phyloP scores from a whole-genome alignment of 371 early-diverging fungal genomes.

The Paraphysoderma sedebokerense region DNA sequence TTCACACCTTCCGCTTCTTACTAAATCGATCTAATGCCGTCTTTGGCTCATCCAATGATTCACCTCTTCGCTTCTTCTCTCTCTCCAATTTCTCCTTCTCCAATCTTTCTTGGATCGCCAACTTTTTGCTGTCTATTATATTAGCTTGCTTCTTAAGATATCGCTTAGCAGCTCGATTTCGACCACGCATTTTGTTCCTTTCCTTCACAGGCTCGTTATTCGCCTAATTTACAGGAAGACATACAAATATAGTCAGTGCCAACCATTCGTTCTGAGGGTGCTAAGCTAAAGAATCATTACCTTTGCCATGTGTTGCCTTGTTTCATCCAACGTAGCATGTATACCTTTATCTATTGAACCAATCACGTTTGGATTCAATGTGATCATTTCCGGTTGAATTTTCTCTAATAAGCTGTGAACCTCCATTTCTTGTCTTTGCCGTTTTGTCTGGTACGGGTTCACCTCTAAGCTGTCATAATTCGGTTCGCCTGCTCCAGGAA shows the following conservation, averaged over 20 bases:
- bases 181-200: background rate
- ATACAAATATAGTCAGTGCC: background rate
- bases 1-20: too few relatives aligned
- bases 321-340: background rate
- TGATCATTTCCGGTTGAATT: constrained; percentile 78
- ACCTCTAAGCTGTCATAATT: constrained; percentile 89
- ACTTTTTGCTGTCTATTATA: constrained; percentile 7
- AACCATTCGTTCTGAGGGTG: background rate
- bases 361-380: constrained; percentile 54
- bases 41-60: too few relatives aligned
- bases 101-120: background rate
- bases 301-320: background rate
- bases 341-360: constrained; percentile 2
- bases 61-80: background rate
- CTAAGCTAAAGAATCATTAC: background rate
- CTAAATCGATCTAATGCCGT: too few relatives aligned
- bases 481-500: constrained; percentile 95
- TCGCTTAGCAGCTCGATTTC: background rate
- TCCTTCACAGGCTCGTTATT: background rate
- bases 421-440: constrained; percentile 83
- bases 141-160: constrained; percentile 2
- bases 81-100: background rate
- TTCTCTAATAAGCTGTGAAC: constrained; percentile 86
- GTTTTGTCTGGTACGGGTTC: constrained; percentile 85
- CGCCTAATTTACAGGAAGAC: background rate